Base-by-base conservation (phyloP, 768 basidiomycete species). In the Scleroderma bovista region DNA sequence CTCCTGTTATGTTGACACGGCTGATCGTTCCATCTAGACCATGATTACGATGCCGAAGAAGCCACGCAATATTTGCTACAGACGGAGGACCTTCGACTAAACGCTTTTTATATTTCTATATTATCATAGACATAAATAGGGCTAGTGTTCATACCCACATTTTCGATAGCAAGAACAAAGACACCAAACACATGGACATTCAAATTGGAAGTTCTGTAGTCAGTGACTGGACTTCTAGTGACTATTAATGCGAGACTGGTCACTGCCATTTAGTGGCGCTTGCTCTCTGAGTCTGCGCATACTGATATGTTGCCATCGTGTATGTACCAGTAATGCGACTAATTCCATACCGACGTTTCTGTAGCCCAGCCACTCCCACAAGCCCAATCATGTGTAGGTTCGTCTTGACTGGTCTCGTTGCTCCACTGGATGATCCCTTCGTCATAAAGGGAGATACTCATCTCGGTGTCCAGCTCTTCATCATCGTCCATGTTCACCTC, bases 31-130 rank as follows among this genome's bases (percentile, higher is more conserved):
- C 2, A 8, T 57, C 11, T 60, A 95, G 91, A 94, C 93, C 17
- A 88, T 98, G 90, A 93, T 97, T 59, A 87, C 89, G 42, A 83
- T 91, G 72, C 93, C 94, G 41, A 82, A 85, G 62, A 69, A 75
- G 55, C 85, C 86, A 9, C 75, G 82, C 56, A 71, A 70, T 44
- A 76, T 90, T 51, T 70, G 74, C 38, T 90, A 84, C 65, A 80
- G 86, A 56, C 76, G 86, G 59, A 78, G 87, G 58, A 72, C 75
- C 17, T 75, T 77, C 49, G 76, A 78, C 58, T 79, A 19, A 26
- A 24, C 12, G 8, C 7, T 13, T 44, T 47, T 13, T 11, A 52
- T 20, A 45, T 22, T 29, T 29, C 26, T 29, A 29, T 9, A 29
- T 9, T 29, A 29, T 29, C 26, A 29, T 29, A 29, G 26, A 29